phyloP scores from a whole-genome alignment of 2,329 filamentous ascomycete genomes.

The Akanthomyces uredinophilus region DNA sequence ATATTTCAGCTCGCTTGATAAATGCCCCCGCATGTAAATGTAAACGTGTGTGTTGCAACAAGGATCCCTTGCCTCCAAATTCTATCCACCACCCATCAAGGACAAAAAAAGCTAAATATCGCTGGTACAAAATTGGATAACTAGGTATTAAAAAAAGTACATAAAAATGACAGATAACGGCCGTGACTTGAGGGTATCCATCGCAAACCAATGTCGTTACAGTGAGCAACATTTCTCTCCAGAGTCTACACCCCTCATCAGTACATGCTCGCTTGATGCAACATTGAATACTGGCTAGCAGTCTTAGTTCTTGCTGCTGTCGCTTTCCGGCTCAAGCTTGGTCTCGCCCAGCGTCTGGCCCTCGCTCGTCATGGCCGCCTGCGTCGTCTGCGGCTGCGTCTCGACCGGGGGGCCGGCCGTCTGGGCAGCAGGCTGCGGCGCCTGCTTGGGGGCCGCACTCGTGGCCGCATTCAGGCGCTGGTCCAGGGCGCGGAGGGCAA shows the following conservation, averaged over 20 bases:
- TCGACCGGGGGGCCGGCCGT: slow-evolving; percentile 52
- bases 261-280: not conserved
- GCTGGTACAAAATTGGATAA: not conserved
- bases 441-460: slow-evolving; percentile 30
- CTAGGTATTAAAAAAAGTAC: not conserved
- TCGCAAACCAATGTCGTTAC: not conserved
- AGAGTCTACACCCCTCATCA: not conserved
- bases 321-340: slow-evolving; percentile 56
- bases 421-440: slow-evolving; percentile 28
- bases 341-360: slow-evolving; percentile 60
- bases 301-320: slow-evolving; percentile 25
- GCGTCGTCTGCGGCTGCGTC: slow-evolving; percentile 50
- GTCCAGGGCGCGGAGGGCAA: slow-evolving; percentile 88
- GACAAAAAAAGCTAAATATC: not conserved
- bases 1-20: not conserved
- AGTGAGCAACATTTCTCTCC: not conserved
- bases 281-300: not conserved
- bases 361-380: slow-evolving; percentile 51
- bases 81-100: not conserved
- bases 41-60: not conserved
- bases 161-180: not conserved
- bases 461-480: slow-evolving; percentile 86
- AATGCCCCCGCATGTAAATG: not conserved
- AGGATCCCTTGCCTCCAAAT: not conserved
- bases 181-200: not conserved